Evolutionary conservation across 129 eudicot species (phyloP).

Genomic region (Deinandra increscens): DNA sequence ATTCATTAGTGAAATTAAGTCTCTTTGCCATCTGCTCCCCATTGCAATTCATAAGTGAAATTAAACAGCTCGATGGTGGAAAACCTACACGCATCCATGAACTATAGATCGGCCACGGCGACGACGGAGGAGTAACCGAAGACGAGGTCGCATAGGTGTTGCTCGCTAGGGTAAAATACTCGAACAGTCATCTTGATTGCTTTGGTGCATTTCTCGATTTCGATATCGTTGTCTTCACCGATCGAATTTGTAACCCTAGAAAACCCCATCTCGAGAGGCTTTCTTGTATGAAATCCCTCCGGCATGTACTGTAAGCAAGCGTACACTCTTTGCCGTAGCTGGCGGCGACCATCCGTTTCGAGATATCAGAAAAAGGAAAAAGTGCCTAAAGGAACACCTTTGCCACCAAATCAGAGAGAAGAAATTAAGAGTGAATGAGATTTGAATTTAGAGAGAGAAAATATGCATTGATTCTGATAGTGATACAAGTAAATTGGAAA

Average conservation of each 20-base stretch:
- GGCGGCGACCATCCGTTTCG: constrained; percentile 75
- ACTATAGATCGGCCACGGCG: constrained; percentile 53
- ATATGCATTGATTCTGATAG: no score
- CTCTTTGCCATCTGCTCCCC: no score
- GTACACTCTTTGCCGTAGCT: constrained; percentile 85
- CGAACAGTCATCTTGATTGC: constrained; percentile 58
- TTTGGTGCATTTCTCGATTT: constrained; percentile 80
- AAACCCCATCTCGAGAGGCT: constrained; percentile 75
- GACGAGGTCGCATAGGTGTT: constrained; percentile 82
- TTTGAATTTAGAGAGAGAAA: no score
- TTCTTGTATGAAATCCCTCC: constrained; percentile 83
- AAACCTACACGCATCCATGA: constrained; percentile 89
- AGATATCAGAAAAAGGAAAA: no score
- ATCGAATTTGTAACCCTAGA: constrained; percentile 45
- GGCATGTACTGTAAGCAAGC: constrained; percentile 53
- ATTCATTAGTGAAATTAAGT: constrained; percentile 78
- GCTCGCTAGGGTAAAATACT: constrained; percentile 86
- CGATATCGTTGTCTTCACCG: constrained; percentile 61
- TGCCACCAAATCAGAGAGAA: no score
- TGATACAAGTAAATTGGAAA: no score
- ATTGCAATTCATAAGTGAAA: no score
- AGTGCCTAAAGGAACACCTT: no score
- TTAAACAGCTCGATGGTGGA: constrained; percentile 66
- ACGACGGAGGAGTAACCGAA: constrained; percentile 56
- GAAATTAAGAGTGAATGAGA: no score